These are phyloP conservation scores for Umbelopsis sp. DNA, from an alignment of 192 early-diverging fungal genomes.

Conservation along the genomic window DNA sequence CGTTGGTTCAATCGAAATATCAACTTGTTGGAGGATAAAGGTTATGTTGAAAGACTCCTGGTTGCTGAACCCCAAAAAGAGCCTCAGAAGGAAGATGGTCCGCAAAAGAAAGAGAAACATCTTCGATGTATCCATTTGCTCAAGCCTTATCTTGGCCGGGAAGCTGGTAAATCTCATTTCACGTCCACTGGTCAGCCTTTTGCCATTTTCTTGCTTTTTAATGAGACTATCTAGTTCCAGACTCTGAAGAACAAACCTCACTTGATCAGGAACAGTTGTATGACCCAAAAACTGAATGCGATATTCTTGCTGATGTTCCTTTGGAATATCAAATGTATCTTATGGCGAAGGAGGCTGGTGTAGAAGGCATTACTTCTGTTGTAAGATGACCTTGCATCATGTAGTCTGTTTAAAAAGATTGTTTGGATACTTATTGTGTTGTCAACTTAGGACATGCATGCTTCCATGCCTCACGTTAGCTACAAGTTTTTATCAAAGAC, in stretches of 20 bases:
- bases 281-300: neutral
- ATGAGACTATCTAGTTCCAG: too few species aligned
- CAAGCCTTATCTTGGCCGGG: neutral
- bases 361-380: neutral
- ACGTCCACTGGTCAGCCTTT: too few species aligned
- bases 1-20: conserved; percentile 7
- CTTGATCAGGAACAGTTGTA: neutral
- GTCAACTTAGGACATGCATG: neutral
- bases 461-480: neutral
- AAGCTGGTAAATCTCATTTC: neutral
- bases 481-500: neutral
- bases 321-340: neutral
- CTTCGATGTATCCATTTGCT: neutral
- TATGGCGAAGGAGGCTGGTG: neutral
- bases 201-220: too few species aligned
- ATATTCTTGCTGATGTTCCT: neutral
- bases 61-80: neutral
- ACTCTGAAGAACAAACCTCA: neutral
- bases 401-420: too few species aligned
- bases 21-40: neutral
- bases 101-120: too few species aligned
- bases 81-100: too few species aligned
- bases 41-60: neutral
- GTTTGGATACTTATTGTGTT: neutral
- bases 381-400: neutral